Evolutionary conservation across 2,329 filamentous ascomycete genomes (phyloP).

Genomic region (Epichloe coenophiala): DNA sequence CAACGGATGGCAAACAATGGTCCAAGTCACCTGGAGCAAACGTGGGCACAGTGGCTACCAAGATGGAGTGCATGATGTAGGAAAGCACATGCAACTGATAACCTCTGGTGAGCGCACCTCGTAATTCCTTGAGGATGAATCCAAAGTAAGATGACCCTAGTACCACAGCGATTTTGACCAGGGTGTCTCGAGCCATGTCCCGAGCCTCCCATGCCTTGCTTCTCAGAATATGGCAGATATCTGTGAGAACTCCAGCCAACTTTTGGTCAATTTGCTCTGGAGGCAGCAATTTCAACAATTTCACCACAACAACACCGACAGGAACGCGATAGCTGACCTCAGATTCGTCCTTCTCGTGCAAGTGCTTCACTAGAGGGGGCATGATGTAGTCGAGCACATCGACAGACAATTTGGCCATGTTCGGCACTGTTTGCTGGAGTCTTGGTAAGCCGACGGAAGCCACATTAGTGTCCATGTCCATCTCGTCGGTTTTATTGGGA

Average conservation of each 20-base stretch:
- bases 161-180: constrained; percentile 69
- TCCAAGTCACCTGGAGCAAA: constrained; percentile 76
- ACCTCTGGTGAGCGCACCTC: constrained; percentile 67
- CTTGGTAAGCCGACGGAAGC: constrained; percentile 17
- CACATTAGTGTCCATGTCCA: constrained; percentile 27
- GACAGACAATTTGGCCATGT: constrained; percentile 49
- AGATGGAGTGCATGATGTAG: constrained; percentile 84
- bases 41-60: constrained; percentile 60
- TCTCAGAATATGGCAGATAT: constrained; percentile 83
- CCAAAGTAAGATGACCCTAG: constrained; percentile 74
- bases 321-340: constrained; percentile 88
- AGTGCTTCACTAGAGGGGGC: constrained; percentile 66
- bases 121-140: constrained; percentile 85
- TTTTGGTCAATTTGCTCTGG: constrained; percentile 56
- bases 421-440: constrained; percentile 54
- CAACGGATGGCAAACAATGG: constrained; percentile 67
- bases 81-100: constrained; percentile 93
- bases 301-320: constrained; percentile 77
- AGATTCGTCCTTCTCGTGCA: constrained; percentile 89
- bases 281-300: constrained; percentile 71
- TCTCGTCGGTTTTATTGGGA: constrained; percentile 22
- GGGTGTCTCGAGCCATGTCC: constrained; percentile 79
- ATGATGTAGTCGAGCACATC: constrained; percentile 66
- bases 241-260: constrained; percentile 72
- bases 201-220: constrained; percentile 80